These are phyloP conservation scores for Iberis amara DNA, from an alignment of 441 rosid genomes.

Conservation along the genomic window DNA sequence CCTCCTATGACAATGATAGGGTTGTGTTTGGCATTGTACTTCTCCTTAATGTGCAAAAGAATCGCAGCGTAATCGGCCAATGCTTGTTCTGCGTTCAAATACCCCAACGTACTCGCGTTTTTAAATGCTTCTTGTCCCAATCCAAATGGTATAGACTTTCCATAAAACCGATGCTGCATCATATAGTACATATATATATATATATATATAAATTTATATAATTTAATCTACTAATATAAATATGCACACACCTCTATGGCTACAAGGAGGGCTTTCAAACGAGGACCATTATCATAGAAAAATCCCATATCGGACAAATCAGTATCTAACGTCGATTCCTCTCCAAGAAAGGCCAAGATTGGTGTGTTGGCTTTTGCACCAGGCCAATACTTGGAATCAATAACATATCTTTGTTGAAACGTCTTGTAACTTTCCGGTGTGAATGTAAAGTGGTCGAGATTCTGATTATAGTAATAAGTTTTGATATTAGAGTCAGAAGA, in stretches of 20 bases:
- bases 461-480: conserved; percentile 43
- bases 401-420: conserved; percentile 51
- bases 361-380: conserved; percentile 52
- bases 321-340: conserved; percentile 38
- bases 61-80: conserved; percentile 67
- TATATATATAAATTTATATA: no score
- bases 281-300: conserved; percentile 43
- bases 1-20: conserved; percentile 83
- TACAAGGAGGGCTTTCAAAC: conserved; percentile 45
- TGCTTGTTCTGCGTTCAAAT: conserved; percentile 68
- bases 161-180: conserved; percentile 66
- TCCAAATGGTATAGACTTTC: conserved; percentile 55
- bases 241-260: conserved; percentile 58
- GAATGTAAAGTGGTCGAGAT: conserved; percentile 67
- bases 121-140: conserved; percentile 40
- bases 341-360: conserved; percentile 57
- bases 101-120: conserved; percentile 49
- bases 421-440: conserved; percentile 53
- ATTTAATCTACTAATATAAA: no score
- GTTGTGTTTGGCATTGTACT: conserved; percentile 34
- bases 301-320: conserved; percentile 35
- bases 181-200: background rate
- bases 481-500: conserved; percentile 23
- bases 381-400: conserved; percentile 52
- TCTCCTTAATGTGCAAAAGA: conserved; percentile 44